These are phyloP conservation scores for Ganoderma multipileum DNA, from an alignment of 1,284 basidiomycete genomes.

Conservation along the genomic window DNA sequence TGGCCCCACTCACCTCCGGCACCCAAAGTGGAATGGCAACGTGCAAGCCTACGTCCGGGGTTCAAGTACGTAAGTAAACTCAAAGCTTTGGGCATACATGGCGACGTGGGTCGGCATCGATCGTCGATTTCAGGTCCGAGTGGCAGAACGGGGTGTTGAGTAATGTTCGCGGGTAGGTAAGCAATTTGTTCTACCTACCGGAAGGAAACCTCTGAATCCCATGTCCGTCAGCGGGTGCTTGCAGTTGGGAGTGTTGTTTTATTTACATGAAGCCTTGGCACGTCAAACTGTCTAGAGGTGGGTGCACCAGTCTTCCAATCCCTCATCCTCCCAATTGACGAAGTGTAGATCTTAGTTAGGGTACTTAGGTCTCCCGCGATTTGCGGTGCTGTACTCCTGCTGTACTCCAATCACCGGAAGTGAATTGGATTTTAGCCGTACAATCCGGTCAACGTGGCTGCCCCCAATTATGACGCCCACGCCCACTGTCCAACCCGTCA, in stretches of 20 bases:
- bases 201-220: background rate
- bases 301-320: background rate
- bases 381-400: background rate
- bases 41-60: background rate
- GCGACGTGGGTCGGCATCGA: background rate
- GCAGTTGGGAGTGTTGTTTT: background rate
- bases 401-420: background rate
- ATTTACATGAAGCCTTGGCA: background rate
- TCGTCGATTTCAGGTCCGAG: background rate
- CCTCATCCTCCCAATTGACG: background rate
- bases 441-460: slow-evolving; percentile 11
- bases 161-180: slow-evolving; percentile 4
- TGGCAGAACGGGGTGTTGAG: background rate
- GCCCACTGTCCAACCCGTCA: background rate
- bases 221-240: background rate
- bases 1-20: background rate
- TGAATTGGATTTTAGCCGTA: background rate
- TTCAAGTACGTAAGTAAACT: background rate
- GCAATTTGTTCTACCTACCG: background rate
- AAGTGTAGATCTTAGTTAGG: background rate
- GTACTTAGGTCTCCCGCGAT: background rate
- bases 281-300: background rate
- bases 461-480: slow-evolving; percentile 6
- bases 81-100: background rate
- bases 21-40: background rate